Base-by-base conservation (phyloP, 805 yeast genomes). In the Schwanniomyces occidentalis region DNA sequence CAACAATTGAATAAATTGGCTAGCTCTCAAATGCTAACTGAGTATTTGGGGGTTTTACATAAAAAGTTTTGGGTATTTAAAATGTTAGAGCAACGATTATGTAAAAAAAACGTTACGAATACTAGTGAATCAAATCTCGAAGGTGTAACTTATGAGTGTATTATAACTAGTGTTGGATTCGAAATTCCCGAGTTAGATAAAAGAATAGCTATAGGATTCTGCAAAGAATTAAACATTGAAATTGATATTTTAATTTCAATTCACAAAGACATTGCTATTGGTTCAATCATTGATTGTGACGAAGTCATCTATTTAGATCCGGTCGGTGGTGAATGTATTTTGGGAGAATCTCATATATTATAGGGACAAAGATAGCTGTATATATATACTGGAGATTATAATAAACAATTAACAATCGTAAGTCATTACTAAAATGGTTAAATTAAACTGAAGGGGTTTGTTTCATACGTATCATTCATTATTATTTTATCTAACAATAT, bases 271-370 rank as follows among this genome's bases (percentile, higher is more conserved):
- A 52, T 56, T 4, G 40, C 52, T 10, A 50, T 66, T 13, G 84
- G 84, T 3, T 73, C 73, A 37, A 55, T 60, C 14, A 47, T 76
- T 3, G 51, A 65, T 5, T 73, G 80, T 36, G 62, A 74, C 13
- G 59, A 65, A 33, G 60, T 81, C 10, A 36, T 72, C 12, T 57
- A 61, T 36, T 52, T 74, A 13, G 69, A 75, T 42, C 59, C 72
- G 2, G 40, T 60, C 1, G 61, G 51, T 8, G 76, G 73, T 4
- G 41, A 48, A 13, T 49, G 76, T 32, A 60, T 76, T 12, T 46
- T 76, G 37, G 52, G 52, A 24, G 49, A 54, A 34, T 16, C 32
- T 6, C 7, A 16, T n/a, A 27, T 16, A 22, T 13, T n/a, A n/a
- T n/a, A n/a, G n/a, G n/a, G n/a, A n/a, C n/a, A n/a, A n/a, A n/a